Conservation (phyloP, 2,329 filamentous ascomycete genomes). For the Chaetothyriales sp. region DNA sequence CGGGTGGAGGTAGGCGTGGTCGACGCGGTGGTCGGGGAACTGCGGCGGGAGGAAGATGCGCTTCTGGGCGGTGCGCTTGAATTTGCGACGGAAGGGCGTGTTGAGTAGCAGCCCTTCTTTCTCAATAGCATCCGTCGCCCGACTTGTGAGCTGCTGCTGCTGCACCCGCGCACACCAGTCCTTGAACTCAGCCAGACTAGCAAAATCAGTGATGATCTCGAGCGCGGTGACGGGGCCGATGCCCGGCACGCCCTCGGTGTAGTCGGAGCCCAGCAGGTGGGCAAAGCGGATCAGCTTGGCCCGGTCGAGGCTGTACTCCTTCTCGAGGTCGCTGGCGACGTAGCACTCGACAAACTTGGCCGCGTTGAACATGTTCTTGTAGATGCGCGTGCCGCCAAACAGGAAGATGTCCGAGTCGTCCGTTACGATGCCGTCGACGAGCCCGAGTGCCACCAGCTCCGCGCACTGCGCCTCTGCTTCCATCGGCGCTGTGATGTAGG, state of each 20-base stretch:
- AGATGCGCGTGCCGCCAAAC: conserved; percentile 88
- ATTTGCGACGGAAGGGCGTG: conserved; percentile 65
- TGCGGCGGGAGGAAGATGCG: conserved; percentile 72
- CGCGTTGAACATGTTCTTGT: conserved; percentile 99
- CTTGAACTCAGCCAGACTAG: conserved; percentile 55
- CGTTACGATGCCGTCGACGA: conserved; percentile 95
- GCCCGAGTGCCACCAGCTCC: conserved; percentile 66
- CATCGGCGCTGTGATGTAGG: conserved; percentile 96
- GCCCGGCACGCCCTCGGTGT: conserved; percentile 79
- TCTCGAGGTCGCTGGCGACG: conserved; percentile 64
- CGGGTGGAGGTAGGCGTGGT: conserved; percentile 68
- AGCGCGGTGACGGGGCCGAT: conserved; percentile 89
- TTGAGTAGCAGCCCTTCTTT: conserved; percentile 14
- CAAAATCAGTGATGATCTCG: conserved; percentile 86
- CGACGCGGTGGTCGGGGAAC: conserved; percentile 67
- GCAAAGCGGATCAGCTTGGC: conserved; percentile 77
- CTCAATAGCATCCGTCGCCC: no score
- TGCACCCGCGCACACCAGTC: conserved; percentile 82
- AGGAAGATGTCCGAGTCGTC: conserved; percentile 95
- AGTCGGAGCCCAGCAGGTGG: conserved; percentile 83
- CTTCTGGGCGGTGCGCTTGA: conserved; percentile 57
- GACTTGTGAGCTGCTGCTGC: conserved; percentile 44
- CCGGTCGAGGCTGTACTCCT: conserved; percentile 76
- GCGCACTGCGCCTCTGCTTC: conserved; percentile 97
- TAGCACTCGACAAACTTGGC: conserved; percentile 98